phyloP scores from a whole-genome alignment of 78 protist genomes.

The Parvularia atlantis region DNA sequence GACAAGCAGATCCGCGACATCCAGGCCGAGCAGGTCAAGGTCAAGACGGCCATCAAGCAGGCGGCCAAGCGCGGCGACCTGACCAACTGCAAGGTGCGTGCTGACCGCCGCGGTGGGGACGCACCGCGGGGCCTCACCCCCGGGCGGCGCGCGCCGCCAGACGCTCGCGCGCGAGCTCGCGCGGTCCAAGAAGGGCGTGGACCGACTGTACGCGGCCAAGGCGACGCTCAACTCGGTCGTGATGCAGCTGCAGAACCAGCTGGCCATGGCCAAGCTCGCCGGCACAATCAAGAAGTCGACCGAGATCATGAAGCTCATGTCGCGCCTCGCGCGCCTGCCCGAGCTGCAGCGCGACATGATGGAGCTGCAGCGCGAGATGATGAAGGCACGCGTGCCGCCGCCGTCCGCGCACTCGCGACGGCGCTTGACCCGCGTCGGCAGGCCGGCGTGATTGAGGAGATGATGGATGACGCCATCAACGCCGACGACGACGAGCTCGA shows the following conservation, averaged over 20 bases:
- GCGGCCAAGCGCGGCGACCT: too few species aligned
- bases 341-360: neutral
- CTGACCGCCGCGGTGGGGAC: too few species aligned
- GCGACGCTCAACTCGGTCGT: slow-evolving; percentile 2
- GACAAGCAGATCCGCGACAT: too few species aligned
- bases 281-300: neutral
- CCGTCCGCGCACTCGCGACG: too few species aligned
- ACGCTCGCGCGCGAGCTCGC: neutral
- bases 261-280: neutral
- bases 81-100: too few species aligned
- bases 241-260: neutral
- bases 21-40: too few species aligned
- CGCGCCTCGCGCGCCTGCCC: neutral
- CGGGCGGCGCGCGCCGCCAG: too few species aligned
- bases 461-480: neutral
- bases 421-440: too few species aligned
- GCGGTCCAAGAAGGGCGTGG: neutral
- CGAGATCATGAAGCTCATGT: neutral
- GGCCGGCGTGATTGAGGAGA: slow-evolving; percentile 4
- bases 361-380: neutral
- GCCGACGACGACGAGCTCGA: neutral
- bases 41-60: too few species aligned
- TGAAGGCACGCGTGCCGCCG: too few species aligned
- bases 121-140: too few species aligned
- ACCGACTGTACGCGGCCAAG: neutral